Base-by-base conservation (phyloP, 2,329 filamentous ascomycete genomes). In the Venturia pyrina region DNA sequence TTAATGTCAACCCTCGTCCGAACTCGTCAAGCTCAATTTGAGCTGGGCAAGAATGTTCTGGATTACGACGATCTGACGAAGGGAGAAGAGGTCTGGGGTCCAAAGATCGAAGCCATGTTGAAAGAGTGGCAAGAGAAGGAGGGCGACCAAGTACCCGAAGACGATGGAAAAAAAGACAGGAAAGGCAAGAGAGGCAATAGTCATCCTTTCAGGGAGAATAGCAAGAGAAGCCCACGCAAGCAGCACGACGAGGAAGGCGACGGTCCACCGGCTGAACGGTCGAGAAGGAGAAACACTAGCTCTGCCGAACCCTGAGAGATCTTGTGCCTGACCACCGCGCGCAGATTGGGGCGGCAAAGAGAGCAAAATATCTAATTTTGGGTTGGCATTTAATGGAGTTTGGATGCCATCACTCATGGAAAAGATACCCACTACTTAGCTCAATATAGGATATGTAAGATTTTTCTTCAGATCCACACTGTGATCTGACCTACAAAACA, bases 1-100 rank as follows among this genome's bases (percentile, higher is more conserved):
- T 82, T 95, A 69, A 98, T 99, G 93, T 86, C 90, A 28, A 87
- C 89, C 70, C 84, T 99, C 24, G 84, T 89, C 66, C 88, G 95
- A 65, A 89, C 86, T 3, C 85, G 89, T 64, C 95, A 99, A 77
- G 90, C 87, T 21, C 85, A 91, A 68, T 98, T 96, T 72, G 83
- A 84, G 66, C 79, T 96, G 0, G 87, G 85, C 1, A 81, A 84
- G 43, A 93, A 90, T 72, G 89, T 91, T 64, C 76, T 97, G 24
- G 89, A 95, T 70, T 96, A 89, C 73, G 80, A 85, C 13, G 91
- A 96, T 69, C 78, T 97, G 4, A 82, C 82, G 66, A 84, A 87
- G 69, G 91, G 90, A 1, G 91, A 96, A 75, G 83, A 87, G 0
- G 85, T 90, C 10, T 98, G 93, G 93, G 90, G 85, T 0, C 89